A percentile compares a stretch with the other conserved stretches of the same genome.
Conservation (phyloP, 2,329 filamentous ascomycete species). For the Myriangium duriaei region DNA sequence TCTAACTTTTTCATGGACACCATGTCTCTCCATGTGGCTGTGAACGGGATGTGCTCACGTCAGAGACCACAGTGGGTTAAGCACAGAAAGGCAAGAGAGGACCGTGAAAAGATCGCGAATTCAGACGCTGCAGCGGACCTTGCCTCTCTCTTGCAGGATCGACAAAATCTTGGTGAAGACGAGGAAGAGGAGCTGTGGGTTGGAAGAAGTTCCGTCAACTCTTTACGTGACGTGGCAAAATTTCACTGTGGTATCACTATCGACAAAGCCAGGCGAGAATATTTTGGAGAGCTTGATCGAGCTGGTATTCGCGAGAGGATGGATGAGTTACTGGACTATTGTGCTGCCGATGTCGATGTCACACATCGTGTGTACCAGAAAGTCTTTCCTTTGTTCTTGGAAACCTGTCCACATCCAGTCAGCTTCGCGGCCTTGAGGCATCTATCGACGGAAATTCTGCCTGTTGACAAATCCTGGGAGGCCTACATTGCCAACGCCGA, state of each 20-base stretch:
- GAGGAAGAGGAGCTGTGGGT: constrained; percentile 96
- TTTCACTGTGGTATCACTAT: constrained; percentile 89
- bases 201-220: constrained; percentile 87
- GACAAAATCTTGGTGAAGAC: constrained; percentile 44
- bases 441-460: constrained; percentile 84
- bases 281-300: constrained; percentile 72
- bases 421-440: constrained; percentile 91
- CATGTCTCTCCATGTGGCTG: constrained; percentile 94
- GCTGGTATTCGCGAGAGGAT: constrained; percentile 57
- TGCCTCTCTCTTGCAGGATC: constrained; percentile 53
- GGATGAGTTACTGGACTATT: constrained; percentile 81
- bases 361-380: constrained; percentile 91
- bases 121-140: constrained; percentile 61
- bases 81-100: constrained; percentile 78
- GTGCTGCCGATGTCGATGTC: constrained; percentile 82
- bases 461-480: constrained; percentile 80
- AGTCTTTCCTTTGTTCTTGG: constrained; percentile 79
- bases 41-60: constrained; percentile 97
- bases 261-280: constrained; percentile 76
- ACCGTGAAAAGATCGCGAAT: constrained; percentile 65
- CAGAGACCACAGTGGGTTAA: constrained; percentile 97
- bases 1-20: constrained; percentile 86
- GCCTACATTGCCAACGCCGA: constrained; percentile 75
- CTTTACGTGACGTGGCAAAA: constrained; percentile 84
- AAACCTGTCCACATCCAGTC: constrained; percentile 89